Base-by-base conservation (phyloP, 1,139 yeast species). In the Hemisphaericaspora lyxosophila region DNA sequence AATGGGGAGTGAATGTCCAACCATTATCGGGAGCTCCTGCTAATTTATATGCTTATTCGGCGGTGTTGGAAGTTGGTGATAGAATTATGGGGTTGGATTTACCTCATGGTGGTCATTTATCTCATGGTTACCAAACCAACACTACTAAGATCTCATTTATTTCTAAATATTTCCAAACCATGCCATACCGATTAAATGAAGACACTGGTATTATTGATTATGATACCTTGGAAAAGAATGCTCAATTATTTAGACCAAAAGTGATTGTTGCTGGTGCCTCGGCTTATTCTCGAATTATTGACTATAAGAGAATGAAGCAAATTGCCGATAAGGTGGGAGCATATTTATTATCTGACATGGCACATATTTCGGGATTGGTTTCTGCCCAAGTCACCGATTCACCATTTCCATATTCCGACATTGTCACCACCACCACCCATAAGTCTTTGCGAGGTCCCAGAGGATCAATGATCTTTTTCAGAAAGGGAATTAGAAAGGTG, bases 1-100 rank as follows among this genome's bases (percentile, higher is more conserved):
- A 81, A 58, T 90, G 97, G 97, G 97, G 97, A 31, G 97, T 88
- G 51, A 90, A 90, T 55, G 97, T 90, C 22, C 97, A 90, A 69
- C 76, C 97, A 18, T 75, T 90, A 57, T 84, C 95, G 26, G 97
- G 97, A 43, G 92, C 97, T 7, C 97, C 97, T 45, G 97, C 97
- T 40, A 90, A 90, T 65, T 74, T 90, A 63, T 88, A 90, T 56
- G 92, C 95, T 24, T 90, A 89, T 67, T 86, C 92, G 41, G 95
- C 97, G n/a, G 68, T 90, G 40, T 70, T 90, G 78, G 83, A 87
- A 52, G 88, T 86, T 48, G 95, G 92, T 52, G 97, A 89, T 56
- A 82, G 97, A 64, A 68, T 90, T 47, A 90, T 90, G 97, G 97
- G 97, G 45, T 78, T 90, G 55, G 97, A 90, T 61, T 76, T 90